Base-by-base conservation (phyloP, 202 grass and related monocot genomes). In the Bolboschoenoplectus hybrid region DNA sequence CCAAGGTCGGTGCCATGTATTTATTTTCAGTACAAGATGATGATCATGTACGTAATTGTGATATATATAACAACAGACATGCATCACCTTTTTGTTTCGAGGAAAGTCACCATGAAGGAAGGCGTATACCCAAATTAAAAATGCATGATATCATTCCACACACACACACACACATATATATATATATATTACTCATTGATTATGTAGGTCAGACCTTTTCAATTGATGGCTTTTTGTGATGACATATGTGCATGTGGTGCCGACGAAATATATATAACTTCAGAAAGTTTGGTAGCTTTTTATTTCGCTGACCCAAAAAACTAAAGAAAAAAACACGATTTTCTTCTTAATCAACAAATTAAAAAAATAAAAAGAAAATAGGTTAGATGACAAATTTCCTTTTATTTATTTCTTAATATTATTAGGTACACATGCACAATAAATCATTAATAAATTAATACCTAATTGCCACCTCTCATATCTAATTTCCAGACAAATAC, bases 221-320 rank as follows among this genome's bases (percentile, higher is more conserved):
- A 57, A n/a, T 40, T 78, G 32, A 40, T 78, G 51, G 13, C 74
- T 78, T 75, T 57, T 39, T 52, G 11, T 78, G 51, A 78, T 76
- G 47, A 55, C 47, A 55, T 53, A 53, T 13, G 13, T 47, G 47
- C 73, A 70, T 77, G 26, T 57, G 51, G 50, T 5, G 34, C 49
- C 5, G 9, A 52, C 35, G 5, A 35, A 6, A 35, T 53, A 75
- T 52, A 76, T 49, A 74, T 32, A 56, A 41, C 12, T 72, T 47
- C 43, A 19, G 7, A 44, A 9, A 40, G 2, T 58, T 74, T 34
- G 52, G 13, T 9, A 55, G 13, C 6, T 38, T 57, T 12, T 57
- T 55, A 13, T 78, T 57, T 7, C 5, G 13, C 17, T n/a, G 32
- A 78, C 12, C 12, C 38, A 78, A 16, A 35, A 40, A 57, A 40